These are phyloP conservation scores for Magnolia kwangsiensis DNA, from an alignment of 164 flowering plant species.

Conservation along the genomic window DNA sequence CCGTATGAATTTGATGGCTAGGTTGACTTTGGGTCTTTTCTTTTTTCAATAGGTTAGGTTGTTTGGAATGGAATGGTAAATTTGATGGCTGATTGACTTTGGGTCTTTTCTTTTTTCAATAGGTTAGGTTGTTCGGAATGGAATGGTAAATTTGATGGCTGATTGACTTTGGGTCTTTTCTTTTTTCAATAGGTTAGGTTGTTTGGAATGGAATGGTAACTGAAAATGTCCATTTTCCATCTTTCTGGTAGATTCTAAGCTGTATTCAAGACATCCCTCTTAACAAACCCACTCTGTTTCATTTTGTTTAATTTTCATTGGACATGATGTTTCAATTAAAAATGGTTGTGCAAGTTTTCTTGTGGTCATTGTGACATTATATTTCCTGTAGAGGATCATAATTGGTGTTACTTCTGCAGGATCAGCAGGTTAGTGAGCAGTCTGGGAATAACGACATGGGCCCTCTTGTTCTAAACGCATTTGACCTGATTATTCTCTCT, in stretches of 20 bases:
- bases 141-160: neutral
- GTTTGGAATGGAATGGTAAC: neutral
- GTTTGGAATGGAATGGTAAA: neutral
- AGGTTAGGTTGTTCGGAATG: neutral
- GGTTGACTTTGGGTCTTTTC: neutral
- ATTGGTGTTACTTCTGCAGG: conserved; percentile 35
- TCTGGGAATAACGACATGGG: conserved; percentile 47
- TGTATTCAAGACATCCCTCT: neutral
- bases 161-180: neutral
- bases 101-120: neutral
- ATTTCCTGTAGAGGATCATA: neutral
- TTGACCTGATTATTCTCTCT: conserved; percentile 91
- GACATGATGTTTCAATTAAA: neutral
- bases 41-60: neutral
- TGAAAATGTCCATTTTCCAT: neutral
- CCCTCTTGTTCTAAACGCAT: conserved; percentile 84
- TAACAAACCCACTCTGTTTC: neutral
- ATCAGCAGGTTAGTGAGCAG: conserved; percentile 38
- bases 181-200: neutral
- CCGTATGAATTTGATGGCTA: neutral
- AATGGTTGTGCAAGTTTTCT: neutral
- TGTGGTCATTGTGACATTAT: neutral
- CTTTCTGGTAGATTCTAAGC: neutral
- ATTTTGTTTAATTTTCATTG: neutral
- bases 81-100: neutral